phyloP scores from a whole-genome alignment of 495 filamentous ascomycete species.

The Annulohypoxylon bovei region DNA sequence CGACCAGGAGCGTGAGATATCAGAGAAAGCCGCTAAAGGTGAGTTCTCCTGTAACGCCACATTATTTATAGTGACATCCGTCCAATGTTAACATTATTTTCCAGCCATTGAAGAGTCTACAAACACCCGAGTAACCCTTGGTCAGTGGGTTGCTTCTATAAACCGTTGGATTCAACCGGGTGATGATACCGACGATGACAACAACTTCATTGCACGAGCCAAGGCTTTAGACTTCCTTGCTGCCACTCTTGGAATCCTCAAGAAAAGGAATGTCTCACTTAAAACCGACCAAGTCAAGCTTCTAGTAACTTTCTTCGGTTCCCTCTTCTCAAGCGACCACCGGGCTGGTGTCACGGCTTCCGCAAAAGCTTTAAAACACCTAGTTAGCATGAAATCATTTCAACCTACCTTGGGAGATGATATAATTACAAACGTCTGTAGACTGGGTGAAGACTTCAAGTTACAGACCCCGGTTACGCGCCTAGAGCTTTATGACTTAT shows the following conservation, averaged over 20 bases:
- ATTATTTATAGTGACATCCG: background rate
- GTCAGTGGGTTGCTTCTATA: conserved; percentile 61
- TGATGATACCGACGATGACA: conserved; percentile 49
- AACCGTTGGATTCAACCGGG: conserved; percentile 57
- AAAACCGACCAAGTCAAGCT: conserved; percentile 56
- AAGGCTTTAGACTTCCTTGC: conserved; percentile 60
- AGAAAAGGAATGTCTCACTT: conserved; percentile 42
- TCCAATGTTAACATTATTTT: conserved; percentile 13
- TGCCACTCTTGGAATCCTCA: conserved; percentile 54
- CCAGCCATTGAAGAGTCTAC: conserved; percentile 54
- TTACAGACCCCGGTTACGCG: conserved; percentile 55
- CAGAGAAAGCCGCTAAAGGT: conserved; percentile 55
- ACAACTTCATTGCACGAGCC: conserved; percentile 55
- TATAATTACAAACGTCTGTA: conserved; percentile 55
- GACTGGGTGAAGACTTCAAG: conserved; percentile 59
- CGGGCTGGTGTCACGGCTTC: conserved; percentile 61
- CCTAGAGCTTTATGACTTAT: conserved; percentile 59
- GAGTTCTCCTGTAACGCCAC: conserved; percentile 10
- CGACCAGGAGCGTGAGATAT: conserved; percentile 45
- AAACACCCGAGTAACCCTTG: conserved; percentile 53
- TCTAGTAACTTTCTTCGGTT: conserved; percentile 59
- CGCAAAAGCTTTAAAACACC: conserved; percentile 55
- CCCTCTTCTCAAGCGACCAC: conserved; percentile 62
- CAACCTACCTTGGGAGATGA: conserved; percentile 52
- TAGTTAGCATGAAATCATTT: conserved; percentile 58